Evolutionary conservation across 2,329 filamentous ascomycete species (phyloP).

Genomic region (Pestalotiopsis sp.): DNA sequence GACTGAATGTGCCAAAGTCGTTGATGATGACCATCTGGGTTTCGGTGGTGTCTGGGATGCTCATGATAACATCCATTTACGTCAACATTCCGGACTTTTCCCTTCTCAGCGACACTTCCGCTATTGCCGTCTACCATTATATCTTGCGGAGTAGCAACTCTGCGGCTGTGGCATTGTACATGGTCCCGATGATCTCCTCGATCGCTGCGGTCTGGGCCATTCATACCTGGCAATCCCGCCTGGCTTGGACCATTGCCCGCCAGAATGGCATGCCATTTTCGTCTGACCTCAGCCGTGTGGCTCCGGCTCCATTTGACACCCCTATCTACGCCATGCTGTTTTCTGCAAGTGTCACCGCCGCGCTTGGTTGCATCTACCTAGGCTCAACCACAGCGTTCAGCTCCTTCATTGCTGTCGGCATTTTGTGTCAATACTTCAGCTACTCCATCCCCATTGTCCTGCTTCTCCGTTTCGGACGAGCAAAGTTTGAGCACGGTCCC

Average conservation of each 20-base stretch:
- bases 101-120: too few relatives aligned
- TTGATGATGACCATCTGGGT: not conserved
- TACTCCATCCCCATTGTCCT: not conserved
- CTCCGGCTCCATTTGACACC: not conserved
- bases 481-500: not conserved
- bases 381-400: not conserved
- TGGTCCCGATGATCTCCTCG: not conserved
- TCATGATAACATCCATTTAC: not conserved
- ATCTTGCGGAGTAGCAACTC: too few relatives aligned
- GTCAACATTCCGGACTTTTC: not conserved
- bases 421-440: not conserved
- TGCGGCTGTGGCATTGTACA: too few relatives aligned
- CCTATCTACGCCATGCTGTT: not conserved
- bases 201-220: not conserved
- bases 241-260: not conserved
- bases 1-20: not conserved
- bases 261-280: not conserved
- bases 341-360: not conserved
- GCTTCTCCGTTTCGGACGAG: not conserved
- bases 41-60: not conserved
- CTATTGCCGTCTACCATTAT: not conserved
- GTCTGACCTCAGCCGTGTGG: not conserved
- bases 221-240: not conserved
- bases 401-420: not conserved
- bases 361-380: not conserved